Conservation (phyloP, 257 asterid genomes). For the Voacanga thouarsii region DNA sequence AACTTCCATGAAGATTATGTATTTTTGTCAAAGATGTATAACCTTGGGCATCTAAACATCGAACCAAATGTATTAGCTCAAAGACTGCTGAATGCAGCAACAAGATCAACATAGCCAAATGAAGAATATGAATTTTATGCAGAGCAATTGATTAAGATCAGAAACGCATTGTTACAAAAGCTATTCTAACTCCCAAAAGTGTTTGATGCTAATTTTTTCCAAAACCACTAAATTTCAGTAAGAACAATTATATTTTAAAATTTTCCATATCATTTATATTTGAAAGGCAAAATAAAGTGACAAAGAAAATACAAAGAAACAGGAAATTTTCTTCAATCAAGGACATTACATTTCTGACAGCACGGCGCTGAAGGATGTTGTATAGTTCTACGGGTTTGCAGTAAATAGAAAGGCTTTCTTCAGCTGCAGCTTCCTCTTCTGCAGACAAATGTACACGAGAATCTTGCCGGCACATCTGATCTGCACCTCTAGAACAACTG, state of each 20-base stretch:
- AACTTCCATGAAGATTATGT: background rate
- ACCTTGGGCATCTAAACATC: background rate
- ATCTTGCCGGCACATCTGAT: slow-evolving; percentile 93
- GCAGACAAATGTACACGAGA: slow-evolving; percentile 79
- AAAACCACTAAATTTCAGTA: background rate
- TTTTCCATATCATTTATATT: background rate
- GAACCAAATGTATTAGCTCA: background rate
- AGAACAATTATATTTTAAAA: background rate
- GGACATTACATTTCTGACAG: slow-evolving; percentile 58
- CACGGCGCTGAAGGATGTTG: slow-evolving; percentile 94
- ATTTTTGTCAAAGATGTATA: background rate
- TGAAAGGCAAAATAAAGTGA: background rate
- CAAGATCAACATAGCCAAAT: background rate
- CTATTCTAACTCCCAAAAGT: background rate
- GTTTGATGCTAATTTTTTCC: background rate
- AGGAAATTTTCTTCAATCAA: background rate
- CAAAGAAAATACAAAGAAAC: no score
- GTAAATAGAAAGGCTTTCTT: slow-evolving; percentile 85
- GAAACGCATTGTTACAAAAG: background rate
- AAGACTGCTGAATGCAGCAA: background rate
- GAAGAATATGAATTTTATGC: background rate
- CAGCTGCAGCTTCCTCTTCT: slow-evolving; percentile 90
- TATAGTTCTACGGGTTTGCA: slow-evolving; percentile 97
- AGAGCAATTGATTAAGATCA: background rate
- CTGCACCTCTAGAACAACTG: slow-evolving; percentile 75